Evolutionary conservation across 1,284 basidiomycete species (phyloP).

Genomic region (Polyporus tsugae): DNA sequence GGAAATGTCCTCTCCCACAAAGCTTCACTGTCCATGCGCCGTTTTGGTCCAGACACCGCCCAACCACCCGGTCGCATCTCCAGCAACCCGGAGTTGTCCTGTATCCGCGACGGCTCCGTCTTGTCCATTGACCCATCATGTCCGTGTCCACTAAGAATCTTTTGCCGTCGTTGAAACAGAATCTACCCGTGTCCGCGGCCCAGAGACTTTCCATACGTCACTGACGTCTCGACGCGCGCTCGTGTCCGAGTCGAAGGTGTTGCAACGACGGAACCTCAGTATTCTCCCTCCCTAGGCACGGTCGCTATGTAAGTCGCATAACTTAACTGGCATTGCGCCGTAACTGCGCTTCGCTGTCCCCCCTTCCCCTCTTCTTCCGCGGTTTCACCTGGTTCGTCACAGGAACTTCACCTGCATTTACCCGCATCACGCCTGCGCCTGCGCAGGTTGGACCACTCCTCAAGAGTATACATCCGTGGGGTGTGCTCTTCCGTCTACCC

Average conservation of each 20-base stretch:
- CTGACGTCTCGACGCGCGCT: constrained; percentile 15
- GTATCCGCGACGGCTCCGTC: not conserved
- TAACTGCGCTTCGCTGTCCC: not conserved
- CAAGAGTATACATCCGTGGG: not conserved
- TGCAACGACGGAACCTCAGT: not conserved
- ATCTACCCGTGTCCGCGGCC: no score
- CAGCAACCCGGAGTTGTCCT: not conserved
- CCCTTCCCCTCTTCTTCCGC: not conserved
- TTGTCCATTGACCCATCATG: not conserved
- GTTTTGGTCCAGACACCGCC: not conserved
- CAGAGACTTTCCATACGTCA: constrained; percentile 7
- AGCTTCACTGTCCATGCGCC: not conserved
- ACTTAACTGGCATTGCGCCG: not conserved
- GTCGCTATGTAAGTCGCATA: constrained; percentile 14
- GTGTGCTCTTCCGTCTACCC: constrained; percentile 26
- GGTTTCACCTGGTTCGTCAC: constrained; percentile 2
- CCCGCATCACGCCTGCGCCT: constrained; percentile 8
- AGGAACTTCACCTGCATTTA: constrained; percentile 25
- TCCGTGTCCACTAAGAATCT: constrained; percentile 1
- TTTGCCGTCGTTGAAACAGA: no score
- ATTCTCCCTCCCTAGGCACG: not conserved
- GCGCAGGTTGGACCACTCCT: constrained; percentile 7
- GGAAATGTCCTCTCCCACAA: not conserved
- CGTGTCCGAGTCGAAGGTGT: not conserved
- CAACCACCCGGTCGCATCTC: not conserved